These are phyloP conservation scores for Ajuga reptans DNA, from an alignment of 305 asterid genomes.

Conservation along the genomic window DNA sequence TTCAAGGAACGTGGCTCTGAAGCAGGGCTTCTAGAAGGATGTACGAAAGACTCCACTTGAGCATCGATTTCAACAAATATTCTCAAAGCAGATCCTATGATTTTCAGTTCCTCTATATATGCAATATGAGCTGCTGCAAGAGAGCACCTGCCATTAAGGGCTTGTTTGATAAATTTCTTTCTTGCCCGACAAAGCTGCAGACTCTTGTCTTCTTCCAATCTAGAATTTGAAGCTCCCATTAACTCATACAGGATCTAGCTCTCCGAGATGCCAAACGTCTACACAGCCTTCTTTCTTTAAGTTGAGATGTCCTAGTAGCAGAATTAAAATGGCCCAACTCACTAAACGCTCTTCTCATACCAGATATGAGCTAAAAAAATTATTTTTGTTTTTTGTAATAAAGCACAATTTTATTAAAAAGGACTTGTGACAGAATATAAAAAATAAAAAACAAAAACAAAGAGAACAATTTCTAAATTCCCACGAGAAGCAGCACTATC, in stretches of 20 bases:
- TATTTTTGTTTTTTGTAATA: not conserved
- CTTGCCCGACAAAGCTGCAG: conserved; percentile 89
- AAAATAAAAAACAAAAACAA: not conserved
- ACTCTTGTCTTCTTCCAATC: conserved; percentile 76
- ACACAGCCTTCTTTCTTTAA: conserved; percentile 15
- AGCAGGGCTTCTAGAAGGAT: conserved; percentile 39
- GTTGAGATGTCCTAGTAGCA: conserved; percentile 13
- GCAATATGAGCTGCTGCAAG: conserved; percentile 82
- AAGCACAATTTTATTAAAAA: not conserved
- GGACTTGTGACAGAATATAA: not conserved
- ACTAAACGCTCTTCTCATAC: not conserved
- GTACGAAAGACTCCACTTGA: conserved; percentile 40
- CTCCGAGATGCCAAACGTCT: conserved; percentile 23
- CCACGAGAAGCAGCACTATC: not conserved
- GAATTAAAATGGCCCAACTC: not conserved
- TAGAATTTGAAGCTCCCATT: conserved; percentile 88
- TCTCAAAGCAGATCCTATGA: conserved; percentile 59
- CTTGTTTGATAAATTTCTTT: conserved; percentile 88
- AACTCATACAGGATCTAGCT: conserved; percentile 10
- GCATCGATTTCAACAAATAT: conserved; percentile 66
- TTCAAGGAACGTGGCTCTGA: conserved; percentile 48
- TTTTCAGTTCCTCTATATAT: conserved; percentile 62
- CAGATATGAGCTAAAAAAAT: not conserved
- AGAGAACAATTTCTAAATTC: not conserved
- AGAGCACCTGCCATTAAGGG: conserved; percentile 91